Conservation (phyloP, 106 monocot species). For the Phalaenopsis equestris region DNA sequence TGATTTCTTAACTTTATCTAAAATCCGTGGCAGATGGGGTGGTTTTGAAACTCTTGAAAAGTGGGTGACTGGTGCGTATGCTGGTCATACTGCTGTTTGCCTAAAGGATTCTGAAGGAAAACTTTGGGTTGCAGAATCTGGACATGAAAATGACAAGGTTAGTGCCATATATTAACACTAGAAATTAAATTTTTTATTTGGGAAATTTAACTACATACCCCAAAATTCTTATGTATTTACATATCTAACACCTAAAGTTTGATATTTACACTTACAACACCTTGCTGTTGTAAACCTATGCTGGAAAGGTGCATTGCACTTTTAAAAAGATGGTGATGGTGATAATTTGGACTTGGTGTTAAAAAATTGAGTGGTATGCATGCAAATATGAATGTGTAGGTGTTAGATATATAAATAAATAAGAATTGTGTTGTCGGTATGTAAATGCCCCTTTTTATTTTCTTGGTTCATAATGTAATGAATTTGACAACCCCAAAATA, state of each 20-base stretch:
- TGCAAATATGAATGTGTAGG: too few relatives aligned
- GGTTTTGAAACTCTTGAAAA: slow-evolving; percentile 96
- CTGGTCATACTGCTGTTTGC: slow-evolving; percentile 80
- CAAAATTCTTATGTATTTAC: too few relatives aligned
- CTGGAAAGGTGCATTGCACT: too few relatives aligned
- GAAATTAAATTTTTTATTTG: background rate
- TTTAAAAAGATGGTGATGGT: too few relatives aligned
- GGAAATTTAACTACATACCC: too few relatives aligned
- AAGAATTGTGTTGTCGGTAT: too few relatives aligned
- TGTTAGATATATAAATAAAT: too few relatives aligned
- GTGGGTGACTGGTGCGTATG: slow-evolving; percentile 94
- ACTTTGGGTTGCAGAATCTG: slow-evolving; percentile 95
- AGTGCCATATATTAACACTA: background rate
- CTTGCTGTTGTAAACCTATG: too few relatives aligned
- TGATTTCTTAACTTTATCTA: slow-evolving; percentile 81
- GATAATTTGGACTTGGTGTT: too few relatives aligned
- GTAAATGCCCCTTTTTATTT: background rate
- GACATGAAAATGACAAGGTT: slow-evolving; percentile 90
- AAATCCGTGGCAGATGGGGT: slow-evolving; percentile 94
- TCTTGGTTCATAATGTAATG: background rate
- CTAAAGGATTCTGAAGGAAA: slow-evolving; percentile 88
- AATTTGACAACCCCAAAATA: background rate
- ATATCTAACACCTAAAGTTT: too few relatives aligned
- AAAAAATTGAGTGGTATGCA: too few relatives aligned
- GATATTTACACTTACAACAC: too few relatives aligned